Evolutionary conservation across 1,284 basidiomycete genomes (phyloP), one percentile per base, ranked within the genome.

Genomic region (Laetiporus sulphureus): DNA sequence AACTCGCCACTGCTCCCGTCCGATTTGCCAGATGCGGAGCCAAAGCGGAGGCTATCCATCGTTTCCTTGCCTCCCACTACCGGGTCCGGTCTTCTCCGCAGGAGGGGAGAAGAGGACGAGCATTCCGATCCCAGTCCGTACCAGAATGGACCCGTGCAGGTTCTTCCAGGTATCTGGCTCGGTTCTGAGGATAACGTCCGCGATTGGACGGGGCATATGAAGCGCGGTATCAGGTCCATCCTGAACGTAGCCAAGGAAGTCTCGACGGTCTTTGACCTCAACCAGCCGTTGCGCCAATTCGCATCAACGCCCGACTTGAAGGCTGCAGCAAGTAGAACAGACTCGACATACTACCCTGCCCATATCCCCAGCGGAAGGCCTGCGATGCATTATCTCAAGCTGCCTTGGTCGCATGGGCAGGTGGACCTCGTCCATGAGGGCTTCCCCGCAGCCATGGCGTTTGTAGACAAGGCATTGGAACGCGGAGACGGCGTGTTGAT

Each of bases 221-320:
- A 83, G 42, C 73, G 81, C 27, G 78, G 83, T 39, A 91, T 95
- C 60, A 79, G 75, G 47, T 79, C 84, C 32, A 77, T 97, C 15
- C 75, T 98, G 61, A 97, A 97, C 61, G 95, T 98, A 24, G 95
- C 95, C 24, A 95, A 96, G 65, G 92, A 96, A 64, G 86, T 96
- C 46, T 66, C 77, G 22, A 83, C 83, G 32, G 85, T 89, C 16
- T 89, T 90, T 55, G 83, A 85, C 52, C 48, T 66, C 18, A 51
- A 57, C 19, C 55, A 74, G 46, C 66, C 72, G 15, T 59, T 75
- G 25, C 77, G 78, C 15, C 67, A 77, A 8, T 78, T 77, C 40
- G 71, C 72, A 13, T 87, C 84, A 13, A 79, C 83, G 2, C 84
- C 84, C 11, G 75, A 85, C 53, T 72, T 84, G 47, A 65, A 68